Percentiles rank a stretch among this genome's conserved stretches.
Evolutionary conservation across 768 basidiomycete genomes (phyloP).

Genomic region (Lentinula boryana): DNA sequence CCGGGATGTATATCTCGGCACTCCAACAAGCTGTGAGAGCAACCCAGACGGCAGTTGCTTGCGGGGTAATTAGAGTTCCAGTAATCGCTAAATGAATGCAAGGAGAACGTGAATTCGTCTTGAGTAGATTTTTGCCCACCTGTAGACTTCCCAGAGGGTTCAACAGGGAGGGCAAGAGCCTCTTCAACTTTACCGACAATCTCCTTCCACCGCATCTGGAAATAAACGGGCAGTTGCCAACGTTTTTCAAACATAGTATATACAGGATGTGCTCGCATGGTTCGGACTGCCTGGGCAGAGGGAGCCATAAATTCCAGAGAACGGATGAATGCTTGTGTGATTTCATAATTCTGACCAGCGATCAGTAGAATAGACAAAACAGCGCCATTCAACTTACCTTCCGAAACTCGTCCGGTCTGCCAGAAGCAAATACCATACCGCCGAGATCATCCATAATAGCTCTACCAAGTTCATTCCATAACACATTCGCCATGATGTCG

Average conservation of each 20-base stretch:
- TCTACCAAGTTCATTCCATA: slow-evolving; percentile 81
- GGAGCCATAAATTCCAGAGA: slow-evolving; percentile 82
- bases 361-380: slow-evolving; percentile 4
- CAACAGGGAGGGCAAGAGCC: slow-evolving; percentile 33
- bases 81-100: background rate
- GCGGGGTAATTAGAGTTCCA: slow-evolving; percentile 44
- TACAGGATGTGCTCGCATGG: slow-evolving; percentile 67
- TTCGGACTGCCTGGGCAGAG: slow-evolving; percentile 59
- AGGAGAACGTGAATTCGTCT: background rate
- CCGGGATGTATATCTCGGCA: slow-evolving; percentile 77
- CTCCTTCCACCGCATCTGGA: slow-evolving; percentile 96
- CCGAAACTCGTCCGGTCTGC: slow-evolving; percentile 85
- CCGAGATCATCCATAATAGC: slow-evolving; percentile 86
- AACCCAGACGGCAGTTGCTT: slow-evolving; percentile 63
- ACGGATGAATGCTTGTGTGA: slow-evolving; percentile 75
- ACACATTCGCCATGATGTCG: slow-evolving; percentile 79
- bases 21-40: slow-evolving; percentile 84
- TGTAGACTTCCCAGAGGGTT: background rate
- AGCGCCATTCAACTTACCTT: slow-evolving; percentile 43
- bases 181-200: slow-evolving; percentile 77
- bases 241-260: slow-evolving; percentile 72
- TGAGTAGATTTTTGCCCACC: background rate
- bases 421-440: slow-evolving; percentile 79
- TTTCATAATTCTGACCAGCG: slow-evolving; percentile 66
- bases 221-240: slow-evolving; percentile 97